Evolutionary conservation across 2,329 filamentous ascomycete species (phyloP).

Genomic region (Phyllosticta citriasiana): DNA sequence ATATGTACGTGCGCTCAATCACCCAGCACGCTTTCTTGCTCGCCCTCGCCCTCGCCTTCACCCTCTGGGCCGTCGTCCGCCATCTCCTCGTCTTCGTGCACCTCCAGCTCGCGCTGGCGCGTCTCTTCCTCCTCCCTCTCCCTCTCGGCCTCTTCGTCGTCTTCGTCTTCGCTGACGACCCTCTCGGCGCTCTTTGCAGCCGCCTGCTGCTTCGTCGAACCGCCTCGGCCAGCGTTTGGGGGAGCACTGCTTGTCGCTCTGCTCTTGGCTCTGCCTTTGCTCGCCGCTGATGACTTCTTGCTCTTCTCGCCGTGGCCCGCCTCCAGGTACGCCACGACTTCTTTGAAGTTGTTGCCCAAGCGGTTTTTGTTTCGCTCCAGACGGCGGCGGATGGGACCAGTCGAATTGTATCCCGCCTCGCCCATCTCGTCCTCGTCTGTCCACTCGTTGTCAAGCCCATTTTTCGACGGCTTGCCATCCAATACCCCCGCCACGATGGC

Average conservation of each 20-base stretch:
- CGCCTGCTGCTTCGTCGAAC: not conserved
- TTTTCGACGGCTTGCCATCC: conserved; percentile 34
- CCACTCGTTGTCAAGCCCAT: conserved; percentile 11
- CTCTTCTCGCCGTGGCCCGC: conserved; percentile 41
- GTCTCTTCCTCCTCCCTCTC: conserved; percentile 22
- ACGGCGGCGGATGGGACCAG: conserved; percentile 53
- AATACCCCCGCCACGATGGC: conserved; percentile 67
- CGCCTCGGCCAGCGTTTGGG: not conserved
- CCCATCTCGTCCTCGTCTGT: conserved; percentile 6
- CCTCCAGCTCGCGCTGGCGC: conserved; percentile 13
- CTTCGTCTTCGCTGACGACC: conserved; percentile 31
- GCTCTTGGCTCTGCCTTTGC: conserved; percentile 22
- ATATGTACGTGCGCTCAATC: conserved; percentile 17
- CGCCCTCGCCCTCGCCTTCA: conserved; percentile 26
- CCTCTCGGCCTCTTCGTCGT: conserved; percentile 32
- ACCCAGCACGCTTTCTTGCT: conserved; percentile 36
- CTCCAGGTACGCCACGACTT: conserved; percentile 73
- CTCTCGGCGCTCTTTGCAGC: conserved; percentile 22
- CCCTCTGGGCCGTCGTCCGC: conserved; percentile 16
- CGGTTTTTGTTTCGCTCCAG: conserved; percentile 70
- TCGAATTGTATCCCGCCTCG: conserved; percentile 19
- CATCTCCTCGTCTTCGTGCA: conserved; percentile 16
- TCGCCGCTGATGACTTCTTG: conserved; percentile 30
- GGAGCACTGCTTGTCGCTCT: conserved; percentile 16
- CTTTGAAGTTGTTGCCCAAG: conserved; percentile 76